Percentiles rank a stretch among this genome's conserved stretches.
phyloP scores from a whole-genome alignment of 176 grass and related monocot species.

The Thalia dealbata region DNA sequence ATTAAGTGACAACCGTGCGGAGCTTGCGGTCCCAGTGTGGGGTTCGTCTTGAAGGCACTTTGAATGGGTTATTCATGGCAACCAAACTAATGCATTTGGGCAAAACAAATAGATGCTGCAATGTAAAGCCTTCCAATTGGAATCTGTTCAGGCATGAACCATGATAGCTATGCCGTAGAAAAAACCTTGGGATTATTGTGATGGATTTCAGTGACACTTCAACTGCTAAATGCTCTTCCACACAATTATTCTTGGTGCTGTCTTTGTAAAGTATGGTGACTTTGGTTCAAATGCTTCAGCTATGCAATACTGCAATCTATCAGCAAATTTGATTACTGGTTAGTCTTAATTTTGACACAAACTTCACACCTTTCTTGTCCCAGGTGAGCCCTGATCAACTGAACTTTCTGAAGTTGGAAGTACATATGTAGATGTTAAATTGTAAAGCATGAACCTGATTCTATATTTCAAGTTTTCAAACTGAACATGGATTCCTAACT shows the following conservation, averaged over 20 bases:
- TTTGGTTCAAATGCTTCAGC: background rate
- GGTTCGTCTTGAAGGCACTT: too few species aligned
- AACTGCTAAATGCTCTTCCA: background rate
- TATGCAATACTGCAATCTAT: background rate
- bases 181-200: too few species aligned
- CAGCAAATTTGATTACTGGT: background rate
- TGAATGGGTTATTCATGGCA: too few species aligned
- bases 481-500: background rate
- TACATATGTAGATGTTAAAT: background rate
- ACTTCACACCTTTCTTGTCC: background rate
- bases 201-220: background rate
- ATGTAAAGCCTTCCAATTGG: constrained; percentile 6
- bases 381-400: background rate
- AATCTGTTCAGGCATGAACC: background rate
- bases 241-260: background rate
- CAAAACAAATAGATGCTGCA: constrained; percentile 15
- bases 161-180: background rate
- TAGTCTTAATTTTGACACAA: background rate
- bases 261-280: background rate
- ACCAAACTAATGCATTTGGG: constrained; percentile 19
- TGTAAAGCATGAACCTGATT: background rate
- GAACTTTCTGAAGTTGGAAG: background rate
- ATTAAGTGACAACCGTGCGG: too few species aligned
- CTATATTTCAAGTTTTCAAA: background rate
- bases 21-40: too few species aligned